Conservation (phyloP, 1,284 basidiomycete species). For the Malassezia pachydermatis region DNA sequence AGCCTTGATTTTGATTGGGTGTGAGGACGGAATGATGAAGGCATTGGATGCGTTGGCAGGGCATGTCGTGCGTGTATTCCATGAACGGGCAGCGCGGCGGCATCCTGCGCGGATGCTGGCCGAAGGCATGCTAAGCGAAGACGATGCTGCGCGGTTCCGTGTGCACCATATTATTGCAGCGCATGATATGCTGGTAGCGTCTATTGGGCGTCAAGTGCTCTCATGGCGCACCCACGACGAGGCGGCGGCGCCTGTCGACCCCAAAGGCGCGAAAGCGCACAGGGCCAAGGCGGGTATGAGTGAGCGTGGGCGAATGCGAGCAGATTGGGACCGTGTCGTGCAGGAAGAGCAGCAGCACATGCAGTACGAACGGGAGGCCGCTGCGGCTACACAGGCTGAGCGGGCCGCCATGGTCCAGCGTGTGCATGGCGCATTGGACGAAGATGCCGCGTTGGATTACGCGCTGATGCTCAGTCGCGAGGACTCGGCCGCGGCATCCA, state of each 20-base stretch:
- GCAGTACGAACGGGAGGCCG: conserved; percentile 60
- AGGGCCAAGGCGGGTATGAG: conserved; percentile 19
- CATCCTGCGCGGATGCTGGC: conserved; percentile 56
- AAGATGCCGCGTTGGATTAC: conserved; percentile 69
- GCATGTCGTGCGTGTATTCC: conserved; percentile 37
- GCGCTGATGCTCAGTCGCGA: conserved; percentile 74
- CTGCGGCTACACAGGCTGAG: conserved; percentile 53
- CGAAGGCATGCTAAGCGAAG: conserved; percentile 51
- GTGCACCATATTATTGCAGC: conserved; percentile 61
- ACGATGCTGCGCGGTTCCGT: conserved; percentile 50
- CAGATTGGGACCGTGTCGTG: conserved; percentile 37
- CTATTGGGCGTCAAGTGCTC: conserved; percentile 59
- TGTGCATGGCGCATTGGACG: conserved; percentile 62
- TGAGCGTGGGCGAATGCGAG: conserved; percentile 25
- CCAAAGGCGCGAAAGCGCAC: conserved; percentile 11
- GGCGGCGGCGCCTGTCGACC: conserved; percentile 38
- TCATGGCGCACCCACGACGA: conserved; percentile 54
- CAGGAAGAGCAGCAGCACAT: conserved; percentile 24
- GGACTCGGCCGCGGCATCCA: conserved; percentile 50
- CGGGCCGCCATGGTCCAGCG: conserved; percentile 52
- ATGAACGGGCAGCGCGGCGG: conserved; percentile 36
- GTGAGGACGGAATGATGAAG: conserved; percentile 56
- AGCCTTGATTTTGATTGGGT: conserved; percentile 27
- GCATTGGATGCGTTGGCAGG: conserved; percentile 61
- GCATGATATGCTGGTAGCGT: conserved; percentile 58